These are phyloP conservation scores for Venturia oleaginea DNA, from an alignment of 2,329 filamentous ascomycete genomes.

Conservation along the genomic window DNA sequence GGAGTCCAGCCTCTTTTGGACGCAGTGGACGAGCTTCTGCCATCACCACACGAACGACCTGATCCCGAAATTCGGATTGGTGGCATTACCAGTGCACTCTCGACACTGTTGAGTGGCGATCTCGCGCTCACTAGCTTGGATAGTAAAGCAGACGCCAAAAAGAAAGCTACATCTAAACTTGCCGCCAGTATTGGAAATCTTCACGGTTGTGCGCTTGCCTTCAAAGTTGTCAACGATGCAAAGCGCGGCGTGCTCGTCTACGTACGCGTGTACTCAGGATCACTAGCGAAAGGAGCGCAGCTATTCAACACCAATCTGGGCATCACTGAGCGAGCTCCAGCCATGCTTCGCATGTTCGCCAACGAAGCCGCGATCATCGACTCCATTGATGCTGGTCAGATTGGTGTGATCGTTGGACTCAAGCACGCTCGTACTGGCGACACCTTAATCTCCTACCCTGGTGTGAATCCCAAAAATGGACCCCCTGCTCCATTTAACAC, in stretches of 20 bases:
- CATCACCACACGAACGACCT: slow-evolving; percentile 70
- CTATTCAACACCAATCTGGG: slow-evolving; percentile 84
- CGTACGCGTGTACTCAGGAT: slow-evolving; percentile 82
- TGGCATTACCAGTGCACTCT: slow-evolving; percentile 44
- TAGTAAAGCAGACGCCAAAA: slow-evolving; percentile 13
- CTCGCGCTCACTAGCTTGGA: slow-evolving; percentile 19
- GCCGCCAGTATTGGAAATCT: slow-evolving; percentile 42
- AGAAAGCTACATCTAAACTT: slow-evolving; percentile 11
- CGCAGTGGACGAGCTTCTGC: slow-evolving; percentile 78
- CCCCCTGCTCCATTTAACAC: slow-evolving; percentile 61
- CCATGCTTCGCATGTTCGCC: slow-evolving; percentile 82
- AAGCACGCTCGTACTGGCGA: slow-evolving; percentile 91
- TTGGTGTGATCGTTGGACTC: slow-evolving; percentile 83
- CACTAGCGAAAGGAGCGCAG: slow-evolving; percentile 60
- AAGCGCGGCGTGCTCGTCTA: slow-evolving; percentile 84
- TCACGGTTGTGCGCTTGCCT: slow-evolving; percentile 60
- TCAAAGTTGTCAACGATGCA: slow-evolving; percentile 89
- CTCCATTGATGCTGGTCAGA: slow-evolving; percentile 75
- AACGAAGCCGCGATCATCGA: slow-evolving; percentile 78
- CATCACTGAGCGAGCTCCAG: slow-evolving; percentile 68
- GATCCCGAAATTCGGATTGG: slow-evolving; percentile 69
- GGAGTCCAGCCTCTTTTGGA: slow-evolving; percentile 89
- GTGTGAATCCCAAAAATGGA: slow-evolving; percentile 49
- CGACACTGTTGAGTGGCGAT: slow-evolving; percentile 33
- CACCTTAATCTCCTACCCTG: slow-evolving; percentile 69